Evolutionary conservation across 2,329 filamentous ascomycete species (phyloP), one percentile per base, ranked within the genome.

Genomic region (Beauveria sp.): DNA sequence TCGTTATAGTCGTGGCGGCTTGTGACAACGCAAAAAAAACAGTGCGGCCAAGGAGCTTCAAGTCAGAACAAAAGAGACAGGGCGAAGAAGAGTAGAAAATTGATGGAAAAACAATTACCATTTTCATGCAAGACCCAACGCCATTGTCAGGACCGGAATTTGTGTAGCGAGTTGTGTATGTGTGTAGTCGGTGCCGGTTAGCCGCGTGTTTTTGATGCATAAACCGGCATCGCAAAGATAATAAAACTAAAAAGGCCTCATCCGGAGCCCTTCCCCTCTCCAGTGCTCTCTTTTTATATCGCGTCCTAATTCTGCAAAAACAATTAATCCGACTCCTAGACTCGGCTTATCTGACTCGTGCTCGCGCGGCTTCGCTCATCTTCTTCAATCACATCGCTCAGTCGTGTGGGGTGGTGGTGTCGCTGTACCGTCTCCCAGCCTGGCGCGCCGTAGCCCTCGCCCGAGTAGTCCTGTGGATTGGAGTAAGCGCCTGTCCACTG

Each of bases 331-430:
- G 46, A 62, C 53, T 57, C 60, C 60, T 62, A 62, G 18, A 51
- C 20, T 45, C 83, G 81, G 69, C 83, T 86, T 65, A 80, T 74
- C 64, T 86, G 83, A 71, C 86, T 88, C 12, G 86, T 86, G 67
- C 88, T 90, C 16, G 88, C 90, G 24, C 89, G 84, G 71, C 89
- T 90, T 56, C 86, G 81, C 74, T 96, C 91, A 67, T 96, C 88
- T 70, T 91, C 91, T 70, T 92, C 89, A 34, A 95, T 82, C 31
- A 96, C 92, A 74, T 96, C 92, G 72, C 91, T 96, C 65, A 96
- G 78, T 62, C 93, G 80, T 9, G 92, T 96, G 0, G 92, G 92
- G 74, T 96, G 91, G 67, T 95, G 90, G 73, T 96, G 92, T 61
- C 87, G 83, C 26, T 88, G 87, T 65, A 91, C 79, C n/a, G 78